phyloP scores from a whole-genome alignment of 345 rosid genomes.

The Eutrema yunnanense region DNA sequence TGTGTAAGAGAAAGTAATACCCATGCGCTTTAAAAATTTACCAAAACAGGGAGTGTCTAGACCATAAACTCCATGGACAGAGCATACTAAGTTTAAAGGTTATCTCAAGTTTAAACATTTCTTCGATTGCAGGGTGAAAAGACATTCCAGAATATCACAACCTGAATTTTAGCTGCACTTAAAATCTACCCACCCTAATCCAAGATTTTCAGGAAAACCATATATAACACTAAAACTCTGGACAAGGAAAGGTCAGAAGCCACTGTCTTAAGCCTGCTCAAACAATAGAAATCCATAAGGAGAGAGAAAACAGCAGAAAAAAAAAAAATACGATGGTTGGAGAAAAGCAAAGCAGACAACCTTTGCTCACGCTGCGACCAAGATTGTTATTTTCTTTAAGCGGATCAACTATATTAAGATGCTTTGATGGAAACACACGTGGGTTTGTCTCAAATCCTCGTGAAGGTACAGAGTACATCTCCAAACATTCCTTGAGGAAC shows the following conservation, averaged over 20 bases:
- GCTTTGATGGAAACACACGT: constrained; percentile 57
- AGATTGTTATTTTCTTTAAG: constrained; percentile 79
- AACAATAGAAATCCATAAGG: constrained; percentile 1
- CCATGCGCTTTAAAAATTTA: background rate
- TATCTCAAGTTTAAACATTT: background rate
- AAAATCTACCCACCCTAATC: background rate
- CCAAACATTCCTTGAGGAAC: constrained; percentile 55
- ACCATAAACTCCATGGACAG: background rate
- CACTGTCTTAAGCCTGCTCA: background rate
- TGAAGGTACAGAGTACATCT: constrained; percentile 51
- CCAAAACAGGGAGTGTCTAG: background rate
- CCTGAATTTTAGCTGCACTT: background rate
- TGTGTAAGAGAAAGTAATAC: constrained; percentile 21
- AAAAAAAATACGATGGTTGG: background rate
- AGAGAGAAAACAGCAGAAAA: background rate
- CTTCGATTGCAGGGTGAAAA: background rate
- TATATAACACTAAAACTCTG: background rate
- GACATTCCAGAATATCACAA: background rate
- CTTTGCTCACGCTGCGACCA: constrained; percentile 97
- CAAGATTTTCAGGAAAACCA: background rate
- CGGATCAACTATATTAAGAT: constrained; percentile 85
- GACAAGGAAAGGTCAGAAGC: background rate
- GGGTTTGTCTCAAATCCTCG: constrained; percentile 52
- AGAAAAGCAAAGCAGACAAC: constrained; percentile 34
- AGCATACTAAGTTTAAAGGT: background rate